Base-by-base conservation (phyloP, 176 grass and related monocot genomes). In the Bothriochloa decipiens region DNA sequence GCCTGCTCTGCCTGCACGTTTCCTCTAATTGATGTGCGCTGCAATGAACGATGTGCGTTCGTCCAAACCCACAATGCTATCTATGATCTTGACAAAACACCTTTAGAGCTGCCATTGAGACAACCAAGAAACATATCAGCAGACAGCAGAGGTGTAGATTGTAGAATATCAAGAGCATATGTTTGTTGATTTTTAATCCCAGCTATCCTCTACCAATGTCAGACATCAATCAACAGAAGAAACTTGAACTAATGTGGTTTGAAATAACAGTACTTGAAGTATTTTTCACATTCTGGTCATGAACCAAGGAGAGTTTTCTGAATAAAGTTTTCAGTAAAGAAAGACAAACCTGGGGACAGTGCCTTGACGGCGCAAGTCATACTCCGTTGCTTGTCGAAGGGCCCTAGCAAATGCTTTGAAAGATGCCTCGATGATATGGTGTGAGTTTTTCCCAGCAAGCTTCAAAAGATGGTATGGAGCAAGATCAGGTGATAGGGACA, bases 351-450 rank as follows among this genome's bases (percentile, higher is more conserved):
- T 98, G 60, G 96, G 96, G 36, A 98, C 42, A 76, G 82, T 88
- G 41, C 91, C 96, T 17, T n/a, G 87, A 20, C 96, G 87, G n/a
- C 91, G 85, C 62, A 93, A 81, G 72, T 98, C 96, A 37, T 90
- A 95, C 79, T 98, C 91, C 77, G 83, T 93, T 66, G 96, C 96
- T 84, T 98, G 96, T 28, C 92, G 91, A 90, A 98, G 96, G 52
- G 96, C 96, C 86, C 91, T 92, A 22, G 96, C 96, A 92, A 98
- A 95, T 76, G 96, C 93, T 90, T 95, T 95, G 77, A 98, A 98
- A 83, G 87, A 79, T 66, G 93, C 96, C 75, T 95, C 96, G 3
- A 98, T 92, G 12, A 95, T 95, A 85, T 98, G 93, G 82, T 95
- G 96, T 0, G 91, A 95, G 45, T 98, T 98, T 64, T 90, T 90